Percentiles rank a stretch among this genome's conserved stretches.
phyloP scores from a whole-genome alignment of 768 basidiomycete genomes.

The Kwoniella shandongensis region DNA sequence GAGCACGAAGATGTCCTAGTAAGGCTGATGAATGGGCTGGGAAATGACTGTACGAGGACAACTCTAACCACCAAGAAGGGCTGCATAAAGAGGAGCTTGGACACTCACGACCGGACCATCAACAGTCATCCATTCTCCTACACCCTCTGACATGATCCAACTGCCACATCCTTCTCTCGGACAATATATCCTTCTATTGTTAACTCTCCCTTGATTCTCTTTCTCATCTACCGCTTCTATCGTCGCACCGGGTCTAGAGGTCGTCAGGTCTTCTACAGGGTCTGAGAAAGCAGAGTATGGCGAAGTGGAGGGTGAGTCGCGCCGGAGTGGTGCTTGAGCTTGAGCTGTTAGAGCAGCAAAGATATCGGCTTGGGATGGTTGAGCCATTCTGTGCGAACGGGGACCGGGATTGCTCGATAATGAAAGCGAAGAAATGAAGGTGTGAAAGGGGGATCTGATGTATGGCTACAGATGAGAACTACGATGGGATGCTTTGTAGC shows the following conservation, averaged over 20 bases:
- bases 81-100: background rate
- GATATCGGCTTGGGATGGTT: slow-evolving; percentile 48
- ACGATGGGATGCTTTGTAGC: too few species aligned
- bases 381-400: slow-evolving; percentile 20
- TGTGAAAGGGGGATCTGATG: too few species aligned
- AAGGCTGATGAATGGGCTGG: too few species aligned
- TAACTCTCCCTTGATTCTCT: slow-evolving; percentile 1
- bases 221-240: background rate
- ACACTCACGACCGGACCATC: slow-evolving; percentile 34
- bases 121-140: slow-evolving; percentile 32
- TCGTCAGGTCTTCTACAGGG: slow-evolving; percentile 6
- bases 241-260: background rate
- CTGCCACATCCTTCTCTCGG: slow-evolving; percentile 49
- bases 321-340: slow-evolving; percentile 24
- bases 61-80: too few species aligned
- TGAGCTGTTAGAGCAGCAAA: slow-evolving; percentile 43
- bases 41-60: too few species aligned
- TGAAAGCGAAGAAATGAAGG: too few species aligned
- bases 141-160: slow-evolving; percentile 41
- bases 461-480: background rate
- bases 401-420: too few species aligned
- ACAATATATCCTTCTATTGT: slow-evolving; percentile 45
- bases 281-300: slow-evolving; percentile 15
- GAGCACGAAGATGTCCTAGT: too few species aligned
- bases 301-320: slow-evolving; percentile 16